Evolutionary conservation across 1,284 basidiomycete species (phyloP).

Genomic region (Ustilago bromivora): DNA sequence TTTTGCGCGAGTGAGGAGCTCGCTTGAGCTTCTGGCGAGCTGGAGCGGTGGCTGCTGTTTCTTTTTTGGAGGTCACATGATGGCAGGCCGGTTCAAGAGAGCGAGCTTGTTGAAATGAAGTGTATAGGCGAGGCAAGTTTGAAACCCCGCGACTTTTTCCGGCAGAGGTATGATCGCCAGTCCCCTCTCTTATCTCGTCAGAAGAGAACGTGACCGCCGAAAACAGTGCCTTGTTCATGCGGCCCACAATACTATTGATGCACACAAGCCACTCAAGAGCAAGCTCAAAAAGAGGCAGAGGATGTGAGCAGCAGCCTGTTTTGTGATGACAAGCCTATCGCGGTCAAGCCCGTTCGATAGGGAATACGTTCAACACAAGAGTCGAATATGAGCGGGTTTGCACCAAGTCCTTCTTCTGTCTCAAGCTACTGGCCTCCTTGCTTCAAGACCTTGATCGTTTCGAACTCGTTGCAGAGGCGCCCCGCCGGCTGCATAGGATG

Average conservation of each 20-base stretch:
- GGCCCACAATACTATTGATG: background rate
- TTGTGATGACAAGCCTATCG: no score
- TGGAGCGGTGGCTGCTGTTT: background rate
- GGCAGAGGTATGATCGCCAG: background rate
- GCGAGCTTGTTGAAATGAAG: background rate
- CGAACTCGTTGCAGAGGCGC: background rate
- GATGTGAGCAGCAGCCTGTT: background rate
- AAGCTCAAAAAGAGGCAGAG: background rate
- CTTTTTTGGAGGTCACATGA: background rate
- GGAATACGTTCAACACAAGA: no score
- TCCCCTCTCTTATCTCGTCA: background rate
- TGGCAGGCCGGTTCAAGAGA: background rate
- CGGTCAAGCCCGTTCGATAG: no score
- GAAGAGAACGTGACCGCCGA: slow-evolving; percentile 25
- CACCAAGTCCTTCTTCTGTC: no score
- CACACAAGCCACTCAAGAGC: background rate
- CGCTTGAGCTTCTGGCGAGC: background rate
- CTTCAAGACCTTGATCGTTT: background rate
- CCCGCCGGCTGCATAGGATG: slow-evolving; percentile 7
- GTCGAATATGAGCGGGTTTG: no score
- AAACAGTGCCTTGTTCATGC: slow-evolving; percentile 3
- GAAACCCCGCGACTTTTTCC: slow-evolving; percentile 2
- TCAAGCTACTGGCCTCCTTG: background rate
- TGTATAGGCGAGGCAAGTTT: slow-evolving; percentile 1
- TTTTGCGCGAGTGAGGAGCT: no score